Base-by-base conservation (phyloP, 257 asterid genomes). In the Parsonsia alboflavescens region DNA sequence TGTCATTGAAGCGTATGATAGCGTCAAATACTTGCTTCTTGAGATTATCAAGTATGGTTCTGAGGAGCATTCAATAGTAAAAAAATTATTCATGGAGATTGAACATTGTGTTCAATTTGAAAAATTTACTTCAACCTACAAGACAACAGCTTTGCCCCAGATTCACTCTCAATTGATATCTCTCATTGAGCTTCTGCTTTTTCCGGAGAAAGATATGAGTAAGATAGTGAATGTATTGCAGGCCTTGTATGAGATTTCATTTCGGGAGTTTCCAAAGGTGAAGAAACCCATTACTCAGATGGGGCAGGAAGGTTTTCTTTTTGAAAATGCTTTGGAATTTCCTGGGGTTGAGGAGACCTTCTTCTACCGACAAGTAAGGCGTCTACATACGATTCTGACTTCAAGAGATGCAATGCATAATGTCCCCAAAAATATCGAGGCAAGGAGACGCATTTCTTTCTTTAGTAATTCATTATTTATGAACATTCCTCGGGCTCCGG, bases 401-500 rank as follows among this genome's bases (percentile, higher is more conserved):
- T 89, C 98, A 28, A 82, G 96, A 57, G 97, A 93, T 80, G 83
- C 90, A 16, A 93, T 93, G 98, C 89, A 83, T 39, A 79, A 87
- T 69, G 87, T 93, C 76, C 98, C 98, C 0, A 89, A 71, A 66
- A 93, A 91, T 75, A 30, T 84, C 0, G 98, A 91, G 82, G 96
- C 97, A 5, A 86, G 97, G 75, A 82, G 89, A 57, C 86, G 97
- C 15, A 81, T 91, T 73, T 85, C 98, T 72, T 93, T 93, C 90
- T 93, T 93, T 70, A 90, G 97, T 76, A 93, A 93, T 72, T 93
- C 98, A 4, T 80, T 93, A n/a, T 93, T 93, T 81, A 93, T 90
- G 97, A 91, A 93, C 87, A 93, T 93, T 78, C 98, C 98, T 3
- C 92, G 93, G 49, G 98, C 98, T 21, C 97, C 95, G 48, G 87